These are phyloP conservation scores for Fusarium hainanense DNA, from an alignment of 2,329 filamentous ascomycete species.

Conservation along the genomic window DNA sequence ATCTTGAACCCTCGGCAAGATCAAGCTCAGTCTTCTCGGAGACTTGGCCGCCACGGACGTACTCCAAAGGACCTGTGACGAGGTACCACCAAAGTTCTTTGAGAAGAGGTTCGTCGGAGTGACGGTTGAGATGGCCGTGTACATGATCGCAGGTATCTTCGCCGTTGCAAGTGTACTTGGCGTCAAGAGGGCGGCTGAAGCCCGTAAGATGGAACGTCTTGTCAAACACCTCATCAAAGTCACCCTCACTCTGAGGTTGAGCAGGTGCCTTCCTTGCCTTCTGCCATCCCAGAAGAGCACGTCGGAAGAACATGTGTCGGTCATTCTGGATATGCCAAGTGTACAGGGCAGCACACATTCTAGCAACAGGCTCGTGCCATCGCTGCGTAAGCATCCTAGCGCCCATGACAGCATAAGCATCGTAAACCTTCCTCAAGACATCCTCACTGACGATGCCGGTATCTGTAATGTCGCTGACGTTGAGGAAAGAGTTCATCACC, in stretches of 20 bases:
- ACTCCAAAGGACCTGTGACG: slow-evolving; percentile 28
- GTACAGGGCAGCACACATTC: slow-evolving; percentile 48
- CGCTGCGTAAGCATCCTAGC: slow-evolving; percentile 48
- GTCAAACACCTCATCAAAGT: slow-evolving; percentile 49
- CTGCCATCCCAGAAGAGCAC: slow-evolving; percentile 46
- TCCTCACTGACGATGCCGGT: slow-evolving; percentile 34
- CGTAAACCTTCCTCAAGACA: slow-evolving; percentile 33
- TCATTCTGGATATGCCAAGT: slow-evolving; percentile 51
- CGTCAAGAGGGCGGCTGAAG: slow-evolving; percentile 39
- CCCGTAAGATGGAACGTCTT: slow-evolving; percentile 44
- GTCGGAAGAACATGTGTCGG: slow-evolving; percentile 48
- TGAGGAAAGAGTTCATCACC: slow-evolving; percentile 43
- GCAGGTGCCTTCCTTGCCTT: slow-evolving; percentile 46
- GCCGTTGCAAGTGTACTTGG: slow-evolving; percentile 28
- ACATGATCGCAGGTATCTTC: slow-evolving; percentile 36
- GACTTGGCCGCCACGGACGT: slow-evolving; percentile 27
- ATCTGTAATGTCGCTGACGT: slow-evolving; percentile 38
- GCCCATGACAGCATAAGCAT: slow-evolving; percentile 38
- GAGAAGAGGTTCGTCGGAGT: slow-evolving; percentile 27
- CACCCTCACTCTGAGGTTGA: slow-evolving; percentile 42
- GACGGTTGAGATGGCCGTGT: slow-evolving; percentile 1
- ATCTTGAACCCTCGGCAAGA: slow-evolving; percentile 30
- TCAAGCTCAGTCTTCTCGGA: slow-evolving; percentile 23
- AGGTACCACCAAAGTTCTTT: slow-evolving; percentile 37
- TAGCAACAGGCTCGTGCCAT: slow-evolving; percentile 49